Percentiles rank a stretch among this genome's conserved stretches.
Evolutionary conservation across 768 basidiomycete species (phyloP).

Genomic region (Ephemerocybe angulata): DNA sequence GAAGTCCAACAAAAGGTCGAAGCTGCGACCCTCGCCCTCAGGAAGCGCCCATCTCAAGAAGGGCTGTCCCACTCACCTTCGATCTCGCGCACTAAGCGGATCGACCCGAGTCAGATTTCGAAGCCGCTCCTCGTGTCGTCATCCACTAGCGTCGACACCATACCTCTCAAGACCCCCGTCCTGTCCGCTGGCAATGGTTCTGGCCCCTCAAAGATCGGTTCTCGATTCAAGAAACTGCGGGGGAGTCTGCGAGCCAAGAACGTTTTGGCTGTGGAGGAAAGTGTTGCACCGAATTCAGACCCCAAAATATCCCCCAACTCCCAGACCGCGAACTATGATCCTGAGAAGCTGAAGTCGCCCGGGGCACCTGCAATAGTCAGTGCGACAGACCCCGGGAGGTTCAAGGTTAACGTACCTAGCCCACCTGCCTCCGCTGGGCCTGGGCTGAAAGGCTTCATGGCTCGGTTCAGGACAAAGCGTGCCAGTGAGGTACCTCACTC

Average conservation of each 20-base stretch:
- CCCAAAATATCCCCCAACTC: constrained; percentile 33
- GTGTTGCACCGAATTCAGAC: constrained; percentile 42
- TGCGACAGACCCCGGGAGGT: constrained; percentile 49
- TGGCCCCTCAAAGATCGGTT: constrained; percentile 58
- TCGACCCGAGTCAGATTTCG: constrained; percentile 63
- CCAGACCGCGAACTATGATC: constrained; percentile 41
- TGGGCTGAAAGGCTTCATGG: constrained; percentile 77
- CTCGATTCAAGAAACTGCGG: constrained; percentile 68
- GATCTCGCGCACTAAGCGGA: constrained; percentile 54
- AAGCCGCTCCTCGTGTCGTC: constrained; percentile 63
- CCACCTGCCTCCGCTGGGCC: constrained; percentile 73
- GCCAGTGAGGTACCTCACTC: constrained; percentile 25
- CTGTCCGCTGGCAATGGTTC: constrained; percentile 40
- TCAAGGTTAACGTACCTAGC: constrained; percentile 52
- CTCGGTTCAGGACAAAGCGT: constrained; percentile 60
- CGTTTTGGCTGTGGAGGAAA: constrained; percentile 44
- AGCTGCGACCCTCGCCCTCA: constrained; percentile 60
- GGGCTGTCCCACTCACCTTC: constrained; percentile 35
- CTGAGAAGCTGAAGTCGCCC: constrained; percentile 33
- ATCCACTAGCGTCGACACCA: constrained; percentile 63
- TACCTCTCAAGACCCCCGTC: constrained; percentile 56
- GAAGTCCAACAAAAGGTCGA: constrained; percentile 69
- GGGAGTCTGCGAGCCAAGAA: constrained; percentile 60
- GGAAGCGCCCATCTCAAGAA: constrained; percentile 35
- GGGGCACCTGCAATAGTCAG: constrained; percentile 35